A percentile compares a stretch with the other conserved stretches of the same genome.
Conservation (phyloP, 2,329 filamentous ascomycete genomes). For the Pyricularia sp. region DNA sequence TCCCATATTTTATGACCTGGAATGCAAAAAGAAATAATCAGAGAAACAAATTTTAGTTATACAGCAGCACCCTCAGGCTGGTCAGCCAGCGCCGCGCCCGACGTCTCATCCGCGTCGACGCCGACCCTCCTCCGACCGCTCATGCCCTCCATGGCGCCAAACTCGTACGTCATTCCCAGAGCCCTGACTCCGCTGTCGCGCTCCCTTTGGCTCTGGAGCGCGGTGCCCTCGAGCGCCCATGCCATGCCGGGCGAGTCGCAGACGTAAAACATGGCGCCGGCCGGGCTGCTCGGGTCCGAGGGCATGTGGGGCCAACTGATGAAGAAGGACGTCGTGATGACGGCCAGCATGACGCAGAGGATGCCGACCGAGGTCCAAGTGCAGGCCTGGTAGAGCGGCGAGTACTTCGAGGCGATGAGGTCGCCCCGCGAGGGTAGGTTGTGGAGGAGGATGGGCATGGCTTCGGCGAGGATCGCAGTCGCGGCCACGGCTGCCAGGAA, state of each 20-base stretch:
- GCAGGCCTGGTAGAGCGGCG: slow-evolving; percentile 17
- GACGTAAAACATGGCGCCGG: slow-evolving; percentile 22
- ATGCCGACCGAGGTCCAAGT: slow-evolving; percentile 19
- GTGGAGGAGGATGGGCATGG: slow-evolving; percentile 23
- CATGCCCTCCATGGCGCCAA: slow-evolving; percentile 18
- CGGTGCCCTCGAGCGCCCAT: slow-evolving; percentile 16
- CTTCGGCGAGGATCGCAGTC: slow-evolving; percentile 22
- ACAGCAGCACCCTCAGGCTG: neutral
- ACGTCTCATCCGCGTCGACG: slow-evolving; percentile 12
- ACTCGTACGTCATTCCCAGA: slow-evolving; percentile 18
- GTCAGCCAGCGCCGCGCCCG: neutral
- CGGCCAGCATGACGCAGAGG: slow-evolving; percentile 22
- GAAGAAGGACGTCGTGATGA: slow-evolving; percentile 20
- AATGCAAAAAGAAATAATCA: neutral
- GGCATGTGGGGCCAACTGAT: slow-evolving; percentile 22
- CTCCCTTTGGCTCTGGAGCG: slow-evolving; percentile 14
- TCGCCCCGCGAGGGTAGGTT: slow-evolving; percentile 21
- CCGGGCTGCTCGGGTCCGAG: slow-evolving; percentile 21
- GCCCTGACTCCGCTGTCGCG: slow-evolving; percentile 17
- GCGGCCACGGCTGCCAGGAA: slow-evolving; percentile 19
- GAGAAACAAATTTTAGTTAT: neutral
- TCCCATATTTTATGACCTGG: neutral
- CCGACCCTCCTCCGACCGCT: slow-evolving; percentile 14
- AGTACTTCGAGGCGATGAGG: slow-evolving; percentile 18
- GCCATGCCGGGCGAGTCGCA: slow-evolving; percentile 20